A percentile compares a stretch with the other conserved stretches of the same genome.
phyloP scores from a whole-genome alignment of 495 filamentous ascomycete genomes.

The Sphaerosporella brunnea region DNA sequence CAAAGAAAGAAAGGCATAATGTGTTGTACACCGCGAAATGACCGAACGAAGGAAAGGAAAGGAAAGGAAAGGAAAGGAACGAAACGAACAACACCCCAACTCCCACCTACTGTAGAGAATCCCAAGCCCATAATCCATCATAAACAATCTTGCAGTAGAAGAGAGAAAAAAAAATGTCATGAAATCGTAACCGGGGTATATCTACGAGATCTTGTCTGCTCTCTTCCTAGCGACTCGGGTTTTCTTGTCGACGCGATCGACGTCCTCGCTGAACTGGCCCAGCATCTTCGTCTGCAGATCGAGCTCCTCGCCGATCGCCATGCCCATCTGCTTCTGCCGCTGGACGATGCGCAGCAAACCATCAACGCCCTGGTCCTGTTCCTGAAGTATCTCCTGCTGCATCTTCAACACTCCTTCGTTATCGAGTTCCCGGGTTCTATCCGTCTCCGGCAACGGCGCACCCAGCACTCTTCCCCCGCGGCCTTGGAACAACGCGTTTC shows the following conservation, averaged over 20 bases:
- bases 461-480: constrained; percentile 50
- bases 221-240: constrained; percentile 66
- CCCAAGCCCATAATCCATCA: too few relatives aligned
- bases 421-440: constrained; percentile 70
- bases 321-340: constrained; percentile 69
- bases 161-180: too few relatives aligned
- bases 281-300: constrained; percentile 71
- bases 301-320: constrained; percentile 70
- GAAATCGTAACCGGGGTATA: too few relatives aligned
- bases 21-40: too few relatives aligned
- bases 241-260: constrained; percentile 54
- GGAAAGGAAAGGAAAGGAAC: too few relatives aligned
- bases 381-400: constrained; percentile 62
- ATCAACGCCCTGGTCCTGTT: constrained; percentile 70
- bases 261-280: constrained; percentile 55
- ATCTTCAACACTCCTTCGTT: constrained; percentile 77
- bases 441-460: constrained; percentile 59
- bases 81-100: too few relatives aligned
- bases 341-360: constrained; percentile 57
- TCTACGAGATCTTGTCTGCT: constrained; percentile 52
- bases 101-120: too few relatives aligned
- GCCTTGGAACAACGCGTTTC: constrained; percentile 35
- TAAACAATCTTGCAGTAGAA: too few relatives aligned
- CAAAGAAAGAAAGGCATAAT: too few relatives aligned
- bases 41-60: too few relatives aligned